A percentile compares a stretch with the other conserved stretches of the same genome.
phyloP scores from a whole-genome alignment of 139 green algal species.

The Edaphochlamys debaryana region DNA sequence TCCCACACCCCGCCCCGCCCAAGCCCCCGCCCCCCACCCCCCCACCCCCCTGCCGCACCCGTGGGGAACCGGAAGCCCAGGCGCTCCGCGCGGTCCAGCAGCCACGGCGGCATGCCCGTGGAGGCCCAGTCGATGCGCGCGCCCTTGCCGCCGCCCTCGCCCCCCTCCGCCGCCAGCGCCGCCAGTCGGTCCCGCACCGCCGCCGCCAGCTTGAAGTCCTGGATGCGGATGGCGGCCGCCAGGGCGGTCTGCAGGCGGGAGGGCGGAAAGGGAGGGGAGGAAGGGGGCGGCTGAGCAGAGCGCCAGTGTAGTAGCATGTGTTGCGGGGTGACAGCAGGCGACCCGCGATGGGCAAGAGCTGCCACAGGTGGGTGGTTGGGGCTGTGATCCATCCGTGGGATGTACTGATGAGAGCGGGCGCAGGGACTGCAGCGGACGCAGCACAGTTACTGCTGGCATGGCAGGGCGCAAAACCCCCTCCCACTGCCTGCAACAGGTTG shows the following conservation, averaged over 20 bases:
- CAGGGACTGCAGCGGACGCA: no score
- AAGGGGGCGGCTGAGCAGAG: neutral
- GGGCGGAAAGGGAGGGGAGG: neutral
- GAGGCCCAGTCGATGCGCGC: conserved; percentile 65
- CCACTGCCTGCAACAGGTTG: no score
- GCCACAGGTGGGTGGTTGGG: neutral
- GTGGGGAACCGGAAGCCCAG: conserved; percentile 81
- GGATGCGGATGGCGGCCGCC: conserved; percentile 68
- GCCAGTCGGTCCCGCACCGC: conserved; percentile 58
- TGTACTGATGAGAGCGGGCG: no score
- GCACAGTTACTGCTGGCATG: no score
- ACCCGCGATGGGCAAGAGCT: no score
- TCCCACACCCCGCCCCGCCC: neutral
- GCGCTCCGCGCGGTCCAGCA: conserved; percentile 76
- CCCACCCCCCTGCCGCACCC: conserved; percentile 36
- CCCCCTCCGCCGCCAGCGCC: conserved; percentile 23
- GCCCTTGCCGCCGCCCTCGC: neutral
- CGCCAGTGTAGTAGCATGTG: no score
- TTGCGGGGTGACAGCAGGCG: no score
- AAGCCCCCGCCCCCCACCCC: neutral
- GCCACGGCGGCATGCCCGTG: conserved; percentile 76
- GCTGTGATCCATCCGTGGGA: neutral
- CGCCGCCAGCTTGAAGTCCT: conserved; percentile 76
- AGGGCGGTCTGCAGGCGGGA: conserved; percentile 65
- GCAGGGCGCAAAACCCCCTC: no score